Evolutionary conservation across 176 grass and related monocot genomes (phyloP), one percentile per base, ranked within the genome.

Genomic region (Cenchrus americanus): DNA sequence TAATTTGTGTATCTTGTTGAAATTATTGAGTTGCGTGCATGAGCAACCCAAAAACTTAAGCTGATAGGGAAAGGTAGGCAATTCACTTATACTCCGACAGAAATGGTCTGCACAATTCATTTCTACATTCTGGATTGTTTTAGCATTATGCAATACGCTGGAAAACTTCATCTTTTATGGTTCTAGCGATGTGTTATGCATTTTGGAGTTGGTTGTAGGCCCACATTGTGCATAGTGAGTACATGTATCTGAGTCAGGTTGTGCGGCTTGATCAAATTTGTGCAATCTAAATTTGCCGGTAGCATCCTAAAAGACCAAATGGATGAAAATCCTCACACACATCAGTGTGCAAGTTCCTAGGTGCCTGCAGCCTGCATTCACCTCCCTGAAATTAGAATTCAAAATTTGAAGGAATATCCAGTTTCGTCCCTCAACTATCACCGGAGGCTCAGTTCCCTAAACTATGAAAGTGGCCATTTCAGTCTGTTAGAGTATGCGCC

Each of bases 161-260:
- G 62, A 80, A 22, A 26, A 66, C 1, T 0, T 79, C 44, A 54
- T 52, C 73, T 79, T 83, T 30, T 7, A 84, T 74, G 71, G 8
- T 88, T 84, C 21, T 58, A 71, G 14, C 59, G 72, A 55, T 57
- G 48, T 66, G 61, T 63, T 13, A 51, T 61, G 41, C 6, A 75
- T 22, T 61, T 4, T 43, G 15, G 73, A 75, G 42, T 79, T 61
- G 46, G 32, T 69, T 50, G 14, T 44, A 10, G 24, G 24, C 18
- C 6, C 60, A 49, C 51, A 24, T 66, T 27, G 46, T 75, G 60
- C 19, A 10, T 74, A 27, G 48, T 14, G 58, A 24, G 14, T 79
- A 27, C 44, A 30, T 30, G 17, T 64, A 32, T 49, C 43, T 65
- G 58, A 48, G 44, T 51, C 44, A 51, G 23, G 15, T 52, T 51